These are phyloP conservation scores for Sarocladiaceae sp. DNA, from an alignment of 2,329 filamentous ascomycete genomes.

Conservation along the genomic window DNA sequence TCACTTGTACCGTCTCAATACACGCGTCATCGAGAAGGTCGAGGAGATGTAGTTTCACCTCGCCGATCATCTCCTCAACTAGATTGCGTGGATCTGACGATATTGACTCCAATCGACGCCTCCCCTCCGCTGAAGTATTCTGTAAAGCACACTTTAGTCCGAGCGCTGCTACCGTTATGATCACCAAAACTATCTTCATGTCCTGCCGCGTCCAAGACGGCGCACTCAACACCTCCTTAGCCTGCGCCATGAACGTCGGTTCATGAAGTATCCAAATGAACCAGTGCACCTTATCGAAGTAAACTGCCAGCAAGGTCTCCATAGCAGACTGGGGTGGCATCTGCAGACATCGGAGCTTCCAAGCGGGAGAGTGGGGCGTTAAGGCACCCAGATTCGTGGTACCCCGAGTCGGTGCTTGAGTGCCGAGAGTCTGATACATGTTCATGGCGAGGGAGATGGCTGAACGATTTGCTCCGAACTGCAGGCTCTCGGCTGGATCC, in stretches of 20 bases:
- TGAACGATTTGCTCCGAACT: background rate
- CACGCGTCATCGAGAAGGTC: conserved; percentile 14
- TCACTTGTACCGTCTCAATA: conserved; percentile 14
- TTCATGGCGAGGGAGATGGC: background rate
- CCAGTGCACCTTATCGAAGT: conserved; percentile 18
- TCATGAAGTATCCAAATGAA: conserved; percentile 18
- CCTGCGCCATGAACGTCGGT: conserved; percentile 14
- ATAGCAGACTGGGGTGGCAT: conserved; percentile 9
- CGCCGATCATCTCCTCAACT: conserved; percentile 12
- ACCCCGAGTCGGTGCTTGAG: background rate
- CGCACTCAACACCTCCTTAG: conserved; percentile 7
- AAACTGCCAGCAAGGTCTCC: conserved; percentile 14
- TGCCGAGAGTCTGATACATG: background rate
- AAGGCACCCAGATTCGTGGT: background rate
- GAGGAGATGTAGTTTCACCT: conserved; percentile 14
- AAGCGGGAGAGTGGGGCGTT: background rate
- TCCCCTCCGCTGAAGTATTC: conserved; percentile 12
- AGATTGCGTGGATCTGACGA: conserved; percentile 10
- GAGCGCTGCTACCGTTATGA: conserved; percentile 13
- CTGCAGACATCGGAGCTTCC: background rate
- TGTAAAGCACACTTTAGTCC: conserved; percentile 15
- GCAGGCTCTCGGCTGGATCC: background rate
- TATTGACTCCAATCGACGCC: conserved; percentile 4
- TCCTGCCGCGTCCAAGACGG: conserved; percentile 12
- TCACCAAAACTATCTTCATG: conserved; percentile 13